Evolutionary conservation across 2,329 filamentous ascomycete species (phyloP), one percentile per base, ranked within the genome.

Genomic region (Fusarium avenaceum): DNA sequence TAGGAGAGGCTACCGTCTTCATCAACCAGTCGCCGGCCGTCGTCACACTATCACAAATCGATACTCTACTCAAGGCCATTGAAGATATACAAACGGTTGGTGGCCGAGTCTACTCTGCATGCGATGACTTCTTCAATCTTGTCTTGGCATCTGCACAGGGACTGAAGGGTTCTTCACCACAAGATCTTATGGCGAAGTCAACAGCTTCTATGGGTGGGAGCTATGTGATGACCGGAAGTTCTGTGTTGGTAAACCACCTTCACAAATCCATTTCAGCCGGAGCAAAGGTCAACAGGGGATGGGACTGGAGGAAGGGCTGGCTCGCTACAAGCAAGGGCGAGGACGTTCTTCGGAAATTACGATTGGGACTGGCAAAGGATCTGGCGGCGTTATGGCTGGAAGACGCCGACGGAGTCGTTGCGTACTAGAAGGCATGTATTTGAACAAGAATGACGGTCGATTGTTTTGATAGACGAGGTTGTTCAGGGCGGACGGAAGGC

Each of bases 1-100:
- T 98, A 2, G 94, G 93, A 51, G 95, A 98, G 80, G 89, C 90
- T 0, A 87, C 95, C 5, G 87, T 93, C 2, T 92, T 97, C 64
- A 82, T 96, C 63, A 88, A 90, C 73, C 83, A 89, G 69, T 76
- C 76, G 13, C 78, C 80, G 0, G 73, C 79, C 2, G 73, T 89
- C n/a, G 83, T 97, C 49, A 88, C 86, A 0, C 84, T 91, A 7
- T 84, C 88, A 19, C 92, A 97, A 75, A 89, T 95, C 71, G 90
- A 93, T 70, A 85, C 85, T 19, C 83, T 96, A 24, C 87, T 96
- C 62, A 91, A 92, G 69, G 91, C 92, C 1, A 86, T 94, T 51
- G 92, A 96, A 77, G 92, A 96, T 76, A 81, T 95, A 17, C 85
- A 95, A 77, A 92, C 92, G 0, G 90, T 96, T 17, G 84, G 89